Evolutionary conservation across 768 basidiomycete species (phyloP), one percentile per base, ranked within the genome.

Genomic region (Boletellus ananiceps): DNA sequence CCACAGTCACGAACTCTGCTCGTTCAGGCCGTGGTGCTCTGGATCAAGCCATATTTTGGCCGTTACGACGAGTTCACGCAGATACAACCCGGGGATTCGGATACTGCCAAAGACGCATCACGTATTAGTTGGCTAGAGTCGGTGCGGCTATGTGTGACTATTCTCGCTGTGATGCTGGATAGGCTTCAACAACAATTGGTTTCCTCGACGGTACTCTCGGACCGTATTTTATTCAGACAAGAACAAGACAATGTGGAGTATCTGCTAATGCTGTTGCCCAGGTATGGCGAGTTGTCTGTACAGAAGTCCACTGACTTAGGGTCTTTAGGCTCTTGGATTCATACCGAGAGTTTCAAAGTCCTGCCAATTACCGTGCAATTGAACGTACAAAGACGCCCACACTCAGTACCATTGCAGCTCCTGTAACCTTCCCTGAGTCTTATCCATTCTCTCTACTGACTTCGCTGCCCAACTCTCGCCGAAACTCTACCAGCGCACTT

Each of bases 21-120:
- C 2, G 84, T 95, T 7, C 93, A 96, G 55, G 82, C 86, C 16
- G 82, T 97, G 23, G 84, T 93, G 9, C 80, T 86, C 18, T 97
- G 94, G 93, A 86, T 98, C 57, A 95, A 93, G 63, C 92, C 94
- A 2, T 85, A 94, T 65, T 90, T 98, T 59, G 94, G 94, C 21
- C 81, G 81, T 25, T 97, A 86, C 61, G 93, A 97, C 55, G 93
- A 94, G 67, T 87, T 82, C 56, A 63, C 74, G 16, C 79, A 83
- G 54, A 78, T 77, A 12, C 75, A 77, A 47, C 69, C 79, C 2
- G 81, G 75, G 47, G 93, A 94, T 54, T 70, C 80, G 2, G 88
- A 93, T 51, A 67, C 61, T 33, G 75, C 71, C 16, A 76, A 80
- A 39, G 92, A 96, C 63, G 72, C 78, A 8, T 84, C 86, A n/a